These are phyloP conservation scores for Trichoderma oligosporum DNA, from an alignment of 2,329 filamentous ascomycete species.

Conservation along the genomic window DNA sequence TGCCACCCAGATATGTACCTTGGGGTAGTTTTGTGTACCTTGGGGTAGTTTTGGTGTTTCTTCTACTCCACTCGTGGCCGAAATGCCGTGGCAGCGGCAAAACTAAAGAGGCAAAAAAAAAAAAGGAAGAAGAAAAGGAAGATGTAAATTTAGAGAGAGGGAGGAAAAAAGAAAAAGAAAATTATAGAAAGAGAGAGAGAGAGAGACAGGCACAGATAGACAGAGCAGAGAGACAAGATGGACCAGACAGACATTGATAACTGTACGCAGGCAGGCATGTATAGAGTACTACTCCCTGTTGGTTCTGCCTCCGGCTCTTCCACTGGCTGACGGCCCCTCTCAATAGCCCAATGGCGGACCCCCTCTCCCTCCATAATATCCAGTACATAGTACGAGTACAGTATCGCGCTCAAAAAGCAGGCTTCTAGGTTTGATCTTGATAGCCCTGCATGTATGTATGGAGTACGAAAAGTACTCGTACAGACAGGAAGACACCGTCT, in stretches of 20 bases:
- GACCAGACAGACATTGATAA: slow-evolving; percentile 9
- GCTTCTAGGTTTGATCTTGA: background rate
- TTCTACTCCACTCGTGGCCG: slow-evolving; percentile 1
- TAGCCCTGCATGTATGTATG: background rate
- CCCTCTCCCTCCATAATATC: background rate
- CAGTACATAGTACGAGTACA: background rate
- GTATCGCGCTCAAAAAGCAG: background rate
- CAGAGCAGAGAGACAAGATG: too few species aligned
- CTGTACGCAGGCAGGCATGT: background rate
- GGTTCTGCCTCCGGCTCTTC: slow-evolving; percentile 16
- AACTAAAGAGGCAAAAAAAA: slow-evolving; percentile 4
- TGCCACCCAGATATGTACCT: slow-evolving; percentile 2
- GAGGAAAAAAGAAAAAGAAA: background rate
- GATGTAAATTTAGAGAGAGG: background rate
- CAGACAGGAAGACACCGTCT: slow-evolving; percentile 13
- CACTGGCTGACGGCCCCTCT: background rate
- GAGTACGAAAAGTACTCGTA: too few species aligned
- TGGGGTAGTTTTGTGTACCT: too few species aligned
- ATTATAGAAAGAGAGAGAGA: background rate
- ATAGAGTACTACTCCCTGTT: slow-evolving; percentile 1
- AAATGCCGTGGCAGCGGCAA: slow-evolving; percentile 2
- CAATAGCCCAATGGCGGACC: background rate
- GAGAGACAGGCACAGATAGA: too few species aligned
- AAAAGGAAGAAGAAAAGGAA: background rate
- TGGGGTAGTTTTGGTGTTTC: too few species aligned